These are phyloP conservation scores for Pezicula rhizophila DNA, from an alignment of 2,329 filamentous ascomycete species.

Conservation along the genomic window DNA sequence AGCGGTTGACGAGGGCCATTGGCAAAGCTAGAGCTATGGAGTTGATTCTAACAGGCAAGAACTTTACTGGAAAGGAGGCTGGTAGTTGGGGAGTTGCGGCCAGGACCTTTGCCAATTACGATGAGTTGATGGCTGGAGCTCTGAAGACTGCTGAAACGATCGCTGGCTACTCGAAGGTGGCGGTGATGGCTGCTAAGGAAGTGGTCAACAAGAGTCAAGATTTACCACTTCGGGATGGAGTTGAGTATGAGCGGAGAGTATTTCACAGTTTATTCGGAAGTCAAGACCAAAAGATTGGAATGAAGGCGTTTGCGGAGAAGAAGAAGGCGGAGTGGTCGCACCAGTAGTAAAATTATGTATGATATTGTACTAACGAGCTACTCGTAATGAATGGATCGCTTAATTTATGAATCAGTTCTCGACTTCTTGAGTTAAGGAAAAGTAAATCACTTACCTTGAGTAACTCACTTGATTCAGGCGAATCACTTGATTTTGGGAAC, in stretches of 20 bases:
- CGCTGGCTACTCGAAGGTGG: slow-evolving; percentile 79
- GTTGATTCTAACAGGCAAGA: slow-evolving; percentile 78
- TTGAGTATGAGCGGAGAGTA: slow-evolving; percentile 88
- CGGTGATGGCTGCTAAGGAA: slow-evolving; percentile 87
- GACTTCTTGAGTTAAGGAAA: no score
- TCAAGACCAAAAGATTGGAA: slow-evolving; percentile 93
- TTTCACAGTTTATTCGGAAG: slow-evolving; percentile 94
- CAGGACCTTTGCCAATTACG: slow-evolving; percentile 70
- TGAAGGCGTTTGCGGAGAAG: slow-evolving; percentile 95
- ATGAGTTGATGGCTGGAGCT: slow-evolving; percentile 75
- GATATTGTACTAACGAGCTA: background rate
- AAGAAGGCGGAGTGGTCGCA: slow-evolving; percentile 87
- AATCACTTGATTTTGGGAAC: no score
- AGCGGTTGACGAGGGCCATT: slow-evolving; percentile 76
- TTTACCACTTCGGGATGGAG: slow-evolving; percentile 75
- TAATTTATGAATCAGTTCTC: no score
- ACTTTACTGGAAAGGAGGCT: slow-evolving; percentile 77
- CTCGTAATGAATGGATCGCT: no score
- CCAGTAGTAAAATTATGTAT: slow-evolving; percentile 54
- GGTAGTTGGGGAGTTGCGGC: slow-evolving; percentile 88
- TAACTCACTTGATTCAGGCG: no score
- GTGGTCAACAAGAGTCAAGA: slow-evolving; percentile 99
- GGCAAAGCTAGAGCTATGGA: slow-evolving; percentile 89
- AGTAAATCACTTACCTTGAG: no score
- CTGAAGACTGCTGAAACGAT: slow-evolving; percentile 84